Percentiles rank a stretch among this genome's conserved stretches.
Conservation (phyloP, 176 grass and related monocot genomes). For the Phragmites australis region DNA sequence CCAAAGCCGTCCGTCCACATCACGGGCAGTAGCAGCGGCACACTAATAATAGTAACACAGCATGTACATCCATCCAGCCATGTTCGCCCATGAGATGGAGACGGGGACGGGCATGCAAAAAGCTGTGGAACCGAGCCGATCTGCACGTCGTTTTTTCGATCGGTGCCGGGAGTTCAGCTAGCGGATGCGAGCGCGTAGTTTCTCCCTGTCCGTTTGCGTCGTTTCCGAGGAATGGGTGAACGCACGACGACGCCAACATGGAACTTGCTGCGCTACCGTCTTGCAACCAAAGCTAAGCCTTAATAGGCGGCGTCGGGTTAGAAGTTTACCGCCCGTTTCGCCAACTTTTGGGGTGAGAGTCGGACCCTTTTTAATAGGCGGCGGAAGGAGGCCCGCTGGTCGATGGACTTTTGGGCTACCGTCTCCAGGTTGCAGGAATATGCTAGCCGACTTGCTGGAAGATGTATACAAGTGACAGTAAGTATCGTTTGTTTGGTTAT, state of each 20-base stretch:
- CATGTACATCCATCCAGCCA: neutral
- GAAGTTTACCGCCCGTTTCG: slow-evolving; percentile 25
- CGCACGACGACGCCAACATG: neutral
- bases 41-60: neutral
- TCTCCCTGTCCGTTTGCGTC: neutral
- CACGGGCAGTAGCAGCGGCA: neutral
- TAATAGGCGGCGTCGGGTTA: too few relatives aligned
- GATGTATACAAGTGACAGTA: too few relatives aligned
- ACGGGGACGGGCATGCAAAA: too few relatives aligned
- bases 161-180: neutral
- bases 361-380: neutral
- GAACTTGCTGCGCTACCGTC: too few relatives aligned
- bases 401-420: neutral
- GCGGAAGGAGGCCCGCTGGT: neutral
- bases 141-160: neutral
- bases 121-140: neutral
- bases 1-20: neutral
- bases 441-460: neutral
- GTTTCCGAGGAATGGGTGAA: slow-evolving; percentile 6
- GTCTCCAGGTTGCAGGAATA: neutral
- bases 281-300: too few relatives aligned
- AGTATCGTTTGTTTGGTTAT: too few relatives aligned
- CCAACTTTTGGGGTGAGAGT: slow-evolving; percentile 4
- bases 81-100: neutral
- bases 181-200: neutral